Evolutionary conservation across 2,329 filamentous ascomycete species (phyloP), one percentile per base, ranked within the genome.

Genomic region (Penicillium decumbens): DNA sequence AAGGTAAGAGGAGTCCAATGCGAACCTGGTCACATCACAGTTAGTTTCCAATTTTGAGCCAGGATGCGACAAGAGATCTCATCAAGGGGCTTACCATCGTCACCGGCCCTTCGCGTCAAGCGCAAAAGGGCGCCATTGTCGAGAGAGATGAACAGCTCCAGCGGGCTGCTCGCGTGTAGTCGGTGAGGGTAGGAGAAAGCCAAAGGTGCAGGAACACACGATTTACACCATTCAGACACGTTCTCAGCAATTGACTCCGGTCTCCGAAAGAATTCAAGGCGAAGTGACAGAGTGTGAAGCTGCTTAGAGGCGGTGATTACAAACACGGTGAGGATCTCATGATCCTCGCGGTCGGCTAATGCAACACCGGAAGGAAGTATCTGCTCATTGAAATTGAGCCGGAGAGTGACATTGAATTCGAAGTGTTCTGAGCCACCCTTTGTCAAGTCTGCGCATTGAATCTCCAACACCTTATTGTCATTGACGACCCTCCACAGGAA

Each of bases 401-500:
- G 83, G 43, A 96, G 77, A 4, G 87, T 85, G 44, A 93, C 75
- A 56, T 85, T 82, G 47, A 87, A 82, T 70, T 95, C 89, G 43
- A 72, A 66, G 38, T 77, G 71, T 20, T 83, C 80, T 58, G 77
- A 79, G 53, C 77, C 78, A 57, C 78, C 81, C 73, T 80, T 90
- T 66, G 83, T 86, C 57, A 96, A 74, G 71, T 98, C 93, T 52
- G 88, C 83, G 35, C 83, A 84, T 65, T 89, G 87, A 43, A 98
- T 78, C 72, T 93, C 92, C 60, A 98, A 77, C 54, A 89, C 77
- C 58, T 81, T 87, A 63, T 84, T 83, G 62, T 89, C 83, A 64
- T 95, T 87, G 53, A 96, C 74, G 33, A 97, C 80, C 60, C 92
- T 83, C 93, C 93, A 98, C 41, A 95, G 79, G 66, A 97, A 95